phyloP scores from a whole-genome alignment of 73 alveolate species.

The Symbiodinium pilosum region DNA sequence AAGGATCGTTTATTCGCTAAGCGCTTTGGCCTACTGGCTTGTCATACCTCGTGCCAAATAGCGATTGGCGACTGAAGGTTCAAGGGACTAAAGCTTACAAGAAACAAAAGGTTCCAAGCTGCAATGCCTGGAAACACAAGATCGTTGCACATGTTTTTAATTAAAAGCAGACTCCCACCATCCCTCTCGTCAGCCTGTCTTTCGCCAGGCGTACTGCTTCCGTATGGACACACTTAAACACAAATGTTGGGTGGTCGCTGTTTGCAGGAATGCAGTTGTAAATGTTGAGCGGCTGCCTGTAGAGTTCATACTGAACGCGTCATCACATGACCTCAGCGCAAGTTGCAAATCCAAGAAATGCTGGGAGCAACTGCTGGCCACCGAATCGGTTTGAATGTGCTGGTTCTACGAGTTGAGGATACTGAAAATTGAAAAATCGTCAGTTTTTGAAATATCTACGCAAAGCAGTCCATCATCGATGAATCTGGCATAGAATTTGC shows the following conservation, averaged over 20 bases:
- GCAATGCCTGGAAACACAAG: neutral
- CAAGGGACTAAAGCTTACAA: too few species aligned
- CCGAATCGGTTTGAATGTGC: neutral
- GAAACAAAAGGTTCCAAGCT: neutral
- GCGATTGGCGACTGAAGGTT: too few species aligned
- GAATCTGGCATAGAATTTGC: conserved; percentile 4
- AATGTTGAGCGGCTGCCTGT: neutral
- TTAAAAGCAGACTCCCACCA: neutral
- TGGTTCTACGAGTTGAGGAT: neutral
- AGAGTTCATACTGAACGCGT: neutral
- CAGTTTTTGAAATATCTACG: neutral
- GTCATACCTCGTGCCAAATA: too few species aligned
- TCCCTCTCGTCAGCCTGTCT: neutral
- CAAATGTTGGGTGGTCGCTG: neutral
- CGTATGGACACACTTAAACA: neutral
- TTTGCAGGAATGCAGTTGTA: neutral
- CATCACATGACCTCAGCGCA: neutral
- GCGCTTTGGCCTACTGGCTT: too few species aligned
- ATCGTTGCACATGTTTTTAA: neutral
- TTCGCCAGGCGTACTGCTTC: neutral
- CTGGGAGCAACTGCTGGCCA: neutral
- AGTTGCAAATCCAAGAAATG: neutral
- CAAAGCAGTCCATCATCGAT: neutral
- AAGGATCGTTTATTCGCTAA: too few species aligned
- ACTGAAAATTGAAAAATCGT: neutral